Percentiles rank a stretch among this genome's conserved stretches.
Evolutionary conservation across 179 eudicot species (phyloP).

Genomic region (Beta corolliflora): DNA sequence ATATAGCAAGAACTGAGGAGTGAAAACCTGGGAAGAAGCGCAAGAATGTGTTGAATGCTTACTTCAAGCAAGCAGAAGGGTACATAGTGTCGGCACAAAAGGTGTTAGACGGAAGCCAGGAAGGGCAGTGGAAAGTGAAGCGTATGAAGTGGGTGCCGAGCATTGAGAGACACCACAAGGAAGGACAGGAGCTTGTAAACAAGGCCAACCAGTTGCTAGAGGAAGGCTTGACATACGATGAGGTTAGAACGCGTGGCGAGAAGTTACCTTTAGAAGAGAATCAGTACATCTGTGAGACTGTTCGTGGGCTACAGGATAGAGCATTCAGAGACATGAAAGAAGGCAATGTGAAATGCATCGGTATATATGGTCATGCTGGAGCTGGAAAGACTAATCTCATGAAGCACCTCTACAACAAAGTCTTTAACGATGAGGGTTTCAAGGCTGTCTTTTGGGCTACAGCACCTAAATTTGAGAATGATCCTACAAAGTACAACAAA

Average conservation of each 20-base stretch:
- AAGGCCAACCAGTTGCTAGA: background rate
- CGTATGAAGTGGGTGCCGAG: background rate
- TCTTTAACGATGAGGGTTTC: background rate
- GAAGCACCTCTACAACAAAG: conserved; percentile 26
- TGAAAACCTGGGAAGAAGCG: background rate
- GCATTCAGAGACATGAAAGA: background rate
- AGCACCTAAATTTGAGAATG: conserved; percentile 5
- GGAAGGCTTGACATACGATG: background rate
- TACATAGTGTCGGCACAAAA: background rate
- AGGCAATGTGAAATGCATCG: background rate
- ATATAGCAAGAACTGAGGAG: background rate
- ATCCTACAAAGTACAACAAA: background rate
- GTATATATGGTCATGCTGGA: conserved; percentile 21
- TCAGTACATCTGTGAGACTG: background rate
- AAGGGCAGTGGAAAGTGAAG: background rate
- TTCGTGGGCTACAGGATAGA: background rate
- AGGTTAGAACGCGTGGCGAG: conserved; percentile 7
- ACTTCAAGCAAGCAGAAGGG: background rate
- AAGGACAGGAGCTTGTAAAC: conserved; percentile 7
- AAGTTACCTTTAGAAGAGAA: conserved; percentile 4
- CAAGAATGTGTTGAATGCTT: background rate
- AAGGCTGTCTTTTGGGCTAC: conserved; percentile 26
- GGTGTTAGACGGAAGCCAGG: background rate
- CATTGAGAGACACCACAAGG: background rate
- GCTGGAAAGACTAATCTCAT: conserved; percentile 23